Percentiles rank a stretch among this genome's conserved stretches.
Evolutionary conservation across 164 flowering plant genomes (phyloP).

Genomic region (Vitis rotundifolia): DNA sequence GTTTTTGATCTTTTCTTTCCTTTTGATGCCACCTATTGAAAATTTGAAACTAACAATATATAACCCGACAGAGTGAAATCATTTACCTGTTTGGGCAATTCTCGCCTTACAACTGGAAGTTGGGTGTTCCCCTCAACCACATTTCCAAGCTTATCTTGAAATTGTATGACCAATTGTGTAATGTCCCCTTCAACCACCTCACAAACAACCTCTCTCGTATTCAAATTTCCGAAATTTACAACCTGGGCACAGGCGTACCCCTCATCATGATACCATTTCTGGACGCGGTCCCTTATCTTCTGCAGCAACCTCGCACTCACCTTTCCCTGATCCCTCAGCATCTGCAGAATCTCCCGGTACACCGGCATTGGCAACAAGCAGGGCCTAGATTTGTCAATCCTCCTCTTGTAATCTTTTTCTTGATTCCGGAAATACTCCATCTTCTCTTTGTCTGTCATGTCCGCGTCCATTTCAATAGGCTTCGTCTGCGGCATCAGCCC

Average conservation of each 20-base stretch:
- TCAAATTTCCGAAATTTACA: constrained; percentile 95
- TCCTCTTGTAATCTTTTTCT: constrained; percentile 85
- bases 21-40: no score
- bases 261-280: constrained; percentile 96
- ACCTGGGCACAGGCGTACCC: constrained; percentile 98
- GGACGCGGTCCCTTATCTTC: constrained; percentile 88
- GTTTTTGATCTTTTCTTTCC: no score
- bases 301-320: constrained; percentile 90
- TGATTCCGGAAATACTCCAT: constrained; percentile 57
- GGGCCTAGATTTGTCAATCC: constrained; percentile 74
- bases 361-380: constrained; percentile 70
- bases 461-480: constrained; percentile 65
- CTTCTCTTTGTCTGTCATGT: constrained; percentile 85
- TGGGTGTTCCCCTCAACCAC: constrained; percentile 87
- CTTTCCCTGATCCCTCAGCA: constrained; percentile 71
- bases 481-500: constrained; percentile 81
- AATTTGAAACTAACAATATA: neutral
- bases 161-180: constrained; percentile 75
- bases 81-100: constrained; percentile 83
- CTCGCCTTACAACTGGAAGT: constrained; percentile 65
- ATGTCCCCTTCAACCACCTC: constrained; percentile 99
- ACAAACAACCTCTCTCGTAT: constrained; percentile 93
- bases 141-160: constrained; percentile 96
- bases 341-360: constrained; percentile 55
- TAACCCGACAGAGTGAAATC: neutral